phyloP scores from a whole-genome alignment of 2,329 filamentous ascomycete species.

The Venturiaceae sp. region DNA sequence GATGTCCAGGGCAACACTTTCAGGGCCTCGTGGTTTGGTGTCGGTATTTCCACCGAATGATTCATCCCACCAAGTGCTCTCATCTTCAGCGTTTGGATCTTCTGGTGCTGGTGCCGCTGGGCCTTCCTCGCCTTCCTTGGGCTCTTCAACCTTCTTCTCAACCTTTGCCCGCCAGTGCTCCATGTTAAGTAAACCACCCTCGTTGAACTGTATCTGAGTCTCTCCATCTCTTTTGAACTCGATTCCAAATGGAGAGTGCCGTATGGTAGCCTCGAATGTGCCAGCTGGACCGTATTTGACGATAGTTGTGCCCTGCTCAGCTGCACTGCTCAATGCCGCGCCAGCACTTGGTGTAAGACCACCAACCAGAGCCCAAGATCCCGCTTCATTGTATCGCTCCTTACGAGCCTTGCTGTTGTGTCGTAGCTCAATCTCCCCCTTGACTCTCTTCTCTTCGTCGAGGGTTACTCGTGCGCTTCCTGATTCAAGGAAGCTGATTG shows the following conservation, averaged over 20 bases:
- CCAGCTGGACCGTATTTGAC: constrained; percentile 70
- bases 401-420: constrained; percentile 79
- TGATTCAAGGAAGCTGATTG: constrained; percentile 79
- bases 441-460: constrained; percentile 84
- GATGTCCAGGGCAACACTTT: constrained; percentile 85
- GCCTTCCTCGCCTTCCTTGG: constrained; percentile 43
- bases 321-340: constrained; percentile 57
- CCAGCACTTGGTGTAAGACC: constrained; percentile 63
- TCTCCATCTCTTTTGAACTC: constrained; percentile 78
- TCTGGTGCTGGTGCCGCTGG: constrained; percentile 30
- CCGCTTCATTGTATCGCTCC: constrained; percentile 88
- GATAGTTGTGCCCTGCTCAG: constrained; percentile 56
- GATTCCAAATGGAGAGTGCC: constrained; percentile 71
- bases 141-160: constrained; percentile 30
- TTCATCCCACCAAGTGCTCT: constrained; percentile 98
- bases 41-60: constrained; percentile 92
- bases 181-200: constrained; percentile 80
- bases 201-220: constrained; percentile 80
- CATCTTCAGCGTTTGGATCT: constrained; percentile 44
- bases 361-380: constrained; percentile 77
- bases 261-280: constrained; percentile 74
- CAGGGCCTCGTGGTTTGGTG: constrained; percentile 86
- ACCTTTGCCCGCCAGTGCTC: constrained; percentile 92
- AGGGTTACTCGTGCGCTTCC: constrained; percentile 79
- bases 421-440: constrained; percentile 79